These are phyloP conservation scores for Capronia epimyces DNA, from an alignment of 2,329 filamentous ascomycete species.

Conservation along the genomic window DNA sequence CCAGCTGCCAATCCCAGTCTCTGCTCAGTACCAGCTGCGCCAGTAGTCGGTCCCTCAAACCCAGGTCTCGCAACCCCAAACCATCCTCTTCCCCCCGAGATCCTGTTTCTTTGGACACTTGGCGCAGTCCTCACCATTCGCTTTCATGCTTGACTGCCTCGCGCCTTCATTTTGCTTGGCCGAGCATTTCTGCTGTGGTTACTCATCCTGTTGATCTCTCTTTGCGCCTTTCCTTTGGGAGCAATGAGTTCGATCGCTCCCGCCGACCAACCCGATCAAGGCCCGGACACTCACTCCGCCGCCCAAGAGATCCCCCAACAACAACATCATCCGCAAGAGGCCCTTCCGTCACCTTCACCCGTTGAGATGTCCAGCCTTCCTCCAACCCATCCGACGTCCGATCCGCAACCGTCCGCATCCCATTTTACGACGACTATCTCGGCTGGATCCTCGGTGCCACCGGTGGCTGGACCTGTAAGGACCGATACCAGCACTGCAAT, in stretches of 20 bases:
- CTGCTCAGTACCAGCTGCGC: background rate
- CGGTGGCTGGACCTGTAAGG: conserved; percentile 16
- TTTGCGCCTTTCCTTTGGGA: background rate
- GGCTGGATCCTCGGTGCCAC: conserved; percentile 3
- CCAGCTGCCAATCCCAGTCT: background rate
- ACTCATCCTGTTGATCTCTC: background rate
- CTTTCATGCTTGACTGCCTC: background rate
- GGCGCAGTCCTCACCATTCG: background rate
- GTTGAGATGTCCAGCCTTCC: conserved; percentile 27
- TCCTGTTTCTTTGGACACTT: background rate
- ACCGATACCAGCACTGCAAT: conserved; percentile 28
- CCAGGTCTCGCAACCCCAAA: background rate
- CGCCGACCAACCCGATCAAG: conserved; percentile 4
- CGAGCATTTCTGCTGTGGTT: background rate
- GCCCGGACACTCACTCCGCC: conserved; percentile 11
- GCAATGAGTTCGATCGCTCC: conserved; percentile 5
- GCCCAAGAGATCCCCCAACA: conserved; percentile 22
- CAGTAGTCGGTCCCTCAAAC: background rate
- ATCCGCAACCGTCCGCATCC: conserved; percentile 4
- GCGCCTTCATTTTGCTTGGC: background rate
- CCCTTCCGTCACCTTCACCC: conserved; percentile 14
- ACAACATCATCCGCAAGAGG: conserved; percentile 14
- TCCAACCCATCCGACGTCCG: conserved; percentile 7
- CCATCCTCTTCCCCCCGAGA: background rate
- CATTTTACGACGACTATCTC: conserved; percentile 10